These are phyloP conservation scores for Alternaria sp. DNA, from an alignment of 2,329 filamentous ascomycete species.

Conservation along the genomic window DNA sequence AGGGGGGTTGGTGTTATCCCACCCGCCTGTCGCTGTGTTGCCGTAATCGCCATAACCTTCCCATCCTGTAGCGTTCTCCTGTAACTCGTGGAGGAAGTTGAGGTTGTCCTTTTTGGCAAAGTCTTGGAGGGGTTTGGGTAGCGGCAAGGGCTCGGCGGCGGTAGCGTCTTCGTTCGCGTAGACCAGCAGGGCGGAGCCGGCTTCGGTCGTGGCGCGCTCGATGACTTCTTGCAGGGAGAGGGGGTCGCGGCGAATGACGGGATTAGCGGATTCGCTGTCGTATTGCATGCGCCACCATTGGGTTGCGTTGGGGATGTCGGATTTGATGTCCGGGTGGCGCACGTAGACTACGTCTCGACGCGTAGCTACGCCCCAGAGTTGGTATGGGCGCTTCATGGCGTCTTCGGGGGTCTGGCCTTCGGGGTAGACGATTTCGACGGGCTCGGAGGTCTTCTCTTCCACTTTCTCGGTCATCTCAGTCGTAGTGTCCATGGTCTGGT, in stretches of 20 bases:
- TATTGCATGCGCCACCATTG: conserved; percentile 50
- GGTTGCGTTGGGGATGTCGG: conserved; percentile 21
- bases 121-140: conserved; percentile 37
- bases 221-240: conserved; percentile 62
- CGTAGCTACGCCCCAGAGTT: conserved; percentile 64
- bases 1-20: conserved; percentile 17
- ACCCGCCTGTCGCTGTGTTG: conserved; percentile 17
- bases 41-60: conserved; percentile 13
- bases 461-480: conserved; percentile 34
- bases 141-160: conserved; percentile 18
- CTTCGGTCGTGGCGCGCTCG: conserved; percentile 59
- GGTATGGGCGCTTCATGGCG: conserved; percentile 54
- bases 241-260: conserved; percentile 37
- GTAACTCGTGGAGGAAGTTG: conserved; percentile 41
- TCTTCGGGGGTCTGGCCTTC: conserved; percentile 27
- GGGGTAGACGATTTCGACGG: conserved; percentile 12
- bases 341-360: conserved; percentile 64
- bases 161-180: conserved; percentile 61
- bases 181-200: conserved; percentile 61
- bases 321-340: conserved; percentile 48
- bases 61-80: conserved; percentile 22
- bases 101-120: conserved; percentile 60
- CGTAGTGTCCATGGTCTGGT: not conserved
- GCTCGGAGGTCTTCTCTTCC: not conserved
- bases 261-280: conserved; percentile 29